phyloP scores from a whole-genome alignment of 1,284 basidiomycete genomes.

The Puccinia novopanici region DNA sequence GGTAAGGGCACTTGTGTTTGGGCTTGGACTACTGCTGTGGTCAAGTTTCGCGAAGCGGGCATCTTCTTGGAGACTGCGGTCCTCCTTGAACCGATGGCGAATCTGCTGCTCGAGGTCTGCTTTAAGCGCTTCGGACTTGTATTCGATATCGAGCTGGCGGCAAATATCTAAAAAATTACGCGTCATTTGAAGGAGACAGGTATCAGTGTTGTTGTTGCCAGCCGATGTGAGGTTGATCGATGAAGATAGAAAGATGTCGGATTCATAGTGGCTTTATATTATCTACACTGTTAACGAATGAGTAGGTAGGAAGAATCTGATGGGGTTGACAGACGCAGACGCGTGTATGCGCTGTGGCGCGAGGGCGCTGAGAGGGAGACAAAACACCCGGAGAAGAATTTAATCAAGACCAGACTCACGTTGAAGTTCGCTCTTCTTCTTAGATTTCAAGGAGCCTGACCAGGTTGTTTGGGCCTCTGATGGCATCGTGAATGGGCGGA shows the following conservation, averaged over 20 bases:
- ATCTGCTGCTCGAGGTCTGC: conserved; percentile 46
- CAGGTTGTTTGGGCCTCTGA: conserved; percentile 22
- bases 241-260: not conserved
- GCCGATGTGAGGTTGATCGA: not conserved
- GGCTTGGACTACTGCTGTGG: conserved; percentile 5
- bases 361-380: not conserved
- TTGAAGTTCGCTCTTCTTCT: conserved; percentile 46
- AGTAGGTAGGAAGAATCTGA: not conserved
- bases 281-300: no score
- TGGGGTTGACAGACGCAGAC: conserved; percentile 1
- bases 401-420: conserved; percentile 8
- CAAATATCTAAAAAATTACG: conserved; percentile 24
- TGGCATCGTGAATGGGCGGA: not conserved
- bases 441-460: conserved; percentile 45
- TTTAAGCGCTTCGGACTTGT: conserved; percentile 34
- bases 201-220: not conserved
- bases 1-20: conserved; percentile 11
- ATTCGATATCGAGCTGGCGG: conserved; percentile 32
- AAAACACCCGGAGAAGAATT: not conserved
- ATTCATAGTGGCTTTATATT: not conserved
- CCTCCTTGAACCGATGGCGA: conserved; percentile 25
- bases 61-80: conserved; percentile 20
- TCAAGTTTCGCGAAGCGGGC: conserved; percentile 23
- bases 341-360: conserved; percentile 31
- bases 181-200: not conserved